A percentile compares a stretch with the other conserved stretches of the same genome.
Evolutionary conservation across 2,329 filamentous ascomycete species (phyloP).

Genomic region (Seiridium unicorne): DNA sequence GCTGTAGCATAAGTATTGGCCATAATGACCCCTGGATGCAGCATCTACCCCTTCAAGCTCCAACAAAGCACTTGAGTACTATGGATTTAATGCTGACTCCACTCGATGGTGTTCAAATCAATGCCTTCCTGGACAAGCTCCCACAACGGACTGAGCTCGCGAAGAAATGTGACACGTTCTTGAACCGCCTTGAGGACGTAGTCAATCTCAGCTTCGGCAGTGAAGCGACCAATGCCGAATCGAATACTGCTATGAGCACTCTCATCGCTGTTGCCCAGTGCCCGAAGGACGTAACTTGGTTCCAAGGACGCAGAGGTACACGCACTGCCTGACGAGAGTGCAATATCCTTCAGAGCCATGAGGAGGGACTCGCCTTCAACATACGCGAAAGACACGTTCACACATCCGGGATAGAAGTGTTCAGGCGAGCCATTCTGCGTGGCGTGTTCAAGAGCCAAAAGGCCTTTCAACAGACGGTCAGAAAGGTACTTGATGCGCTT

Average conservation of each 20-base stretch:
- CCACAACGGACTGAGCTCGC: constrained; percentile 94
- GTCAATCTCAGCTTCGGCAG: constrained; percentile 91
- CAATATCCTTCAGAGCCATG: constrained; percentile 98
- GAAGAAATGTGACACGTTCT: constrained; percentile 86
- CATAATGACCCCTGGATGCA: too few species aligned
- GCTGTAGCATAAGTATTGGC: too few species aligned
- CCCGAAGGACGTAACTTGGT: constrained; percentile 92
- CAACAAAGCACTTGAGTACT: neutral
- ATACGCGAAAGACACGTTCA: constrained; percentile 98
- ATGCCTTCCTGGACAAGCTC: constrained; percentile 97
- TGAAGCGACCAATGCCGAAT: constrained; percentile 96
- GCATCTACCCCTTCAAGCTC: too few species aligned
- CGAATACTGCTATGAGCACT: constrained; percentile 97
- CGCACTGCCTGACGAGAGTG: constrained; percentile 91
- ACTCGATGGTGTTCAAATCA: constrained; percentile 93
- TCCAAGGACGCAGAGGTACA: constrained; percentile 97
- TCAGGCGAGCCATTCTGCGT: constrained; percentile 81
- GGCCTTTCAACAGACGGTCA: constrained; percentile 76
- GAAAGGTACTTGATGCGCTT: constrained; percentile 82
- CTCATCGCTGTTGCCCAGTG: constrained; percentile 93
- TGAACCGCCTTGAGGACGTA: constrained; percentile 94
- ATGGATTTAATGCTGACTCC: constrained; percentile 79
- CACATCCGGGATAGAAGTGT: constrained; percentile 90
- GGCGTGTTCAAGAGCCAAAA: constrained; percentile 89
- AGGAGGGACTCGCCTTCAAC: constrained; percentile 96